These are phyloP conservation scores for Rachicladosporium sp. DNA, from an alignment of 2,329 filamentous ascomycete species.

Conservation along the genomic window DNA sequence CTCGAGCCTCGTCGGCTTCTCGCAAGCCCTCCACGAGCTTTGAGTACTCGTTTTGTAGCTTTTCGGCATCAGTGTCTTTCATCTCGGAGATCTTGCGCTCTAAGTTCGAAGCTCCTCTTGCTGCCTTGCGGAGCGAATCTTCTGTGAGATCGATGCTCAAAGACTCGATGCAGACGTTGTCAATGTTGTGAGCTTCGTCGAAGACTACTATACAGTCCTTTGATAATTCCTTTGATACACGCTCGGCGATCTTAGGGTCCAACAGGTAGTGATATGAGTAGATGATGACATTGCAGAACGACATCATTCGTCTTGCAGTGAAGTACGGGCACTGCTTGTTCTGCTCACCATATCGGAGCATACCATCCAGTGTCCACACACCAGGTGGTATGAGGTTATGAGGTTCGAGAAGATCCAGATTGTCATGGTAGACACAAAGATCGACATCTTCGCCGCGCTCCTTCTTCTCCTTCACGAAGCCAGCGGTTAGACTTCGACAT, in stretches of 20 bases:
- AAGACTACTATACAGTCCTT: slow-evolving; percentile 99
- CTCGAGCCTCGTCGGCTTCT: slow-evolving; percentile 74
- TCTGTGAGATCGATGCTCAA: slow-evolving; percentile 94
- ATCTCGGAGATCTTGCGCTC: slow-evolving; percentile 87
- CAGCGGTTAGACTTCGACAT: slow-evolving; percentile 87
- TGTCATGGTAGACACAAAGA: slow-evolving; percentile 95
- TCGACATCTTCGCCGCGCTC: slow-evolving; percentile 90
- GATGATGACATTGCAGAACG: slow-evolving; percentile 98
- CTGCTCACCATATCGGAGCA: slow-evolving; percentile 81
- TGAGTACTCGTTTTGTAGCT: slow-evolving; percentile 87
- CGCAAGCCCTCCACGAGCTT: slow-evolving; percentile 87
- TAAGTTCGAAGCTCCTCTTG: slow-evolving; percentile 77
- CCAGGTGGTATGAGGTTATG: slow-evolving; percentile 91
- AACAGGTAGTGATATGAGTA: slow-evolving; percentile 98
- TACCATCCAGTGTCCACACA: slow-evolving; percentile 86
- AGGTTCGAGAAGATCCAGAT: slow-evolving; percentile 89
- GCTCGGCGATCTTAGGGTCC: slow-evolving; percentile 93
- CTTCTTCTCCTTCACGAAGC: slow-evolving; percentile 96
- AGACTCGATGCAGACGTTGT: slow-evolving; percentile 98
- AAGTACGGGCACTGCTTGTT: slow-evolving; percentile 98
- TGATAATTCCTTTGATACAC: slow-evolving; percentile 88
- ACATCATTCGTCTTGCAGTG: slow-evolving; percentile 94
- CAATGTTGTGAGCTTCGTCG: slow-evolving; percentile 97
- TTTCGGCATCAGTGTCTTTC: slow-evolving; percentile 89
- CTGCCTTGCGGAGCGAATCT: slow-evolving; percentile 82